Base-by-base conservation (phyloP, 192 early-diverging fungal genomes). In the Coemansia sp. region DNA sequence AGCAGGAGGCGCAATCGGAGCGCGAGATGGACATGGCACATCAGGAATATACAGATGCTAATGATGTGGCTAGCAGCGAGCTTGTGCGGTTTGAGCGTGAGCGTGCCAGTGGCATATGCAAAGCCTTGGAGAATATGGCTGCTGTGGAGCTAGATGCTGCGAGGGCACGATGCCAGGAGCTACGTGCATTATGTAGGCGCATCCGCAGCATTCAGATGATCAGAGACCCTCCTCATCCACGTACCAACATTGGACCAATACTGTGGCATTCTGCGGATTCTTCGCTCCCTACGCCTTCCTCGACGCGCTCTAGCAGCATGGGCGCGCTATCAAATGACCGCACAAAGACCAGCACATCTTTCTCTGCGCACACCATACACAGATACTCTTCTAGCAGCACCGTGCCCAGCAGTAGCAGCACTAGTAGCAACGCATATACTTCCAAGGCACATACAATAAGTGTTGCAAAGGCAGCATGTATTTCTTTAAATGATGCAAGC, bases 171-270 rank as follows among this genome's bases (percentile, higher is more conserved):
- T 53, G 68, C 34, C 56, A 74, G 30, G 77, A 80, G 58, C 51
- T 80, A 16, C 68, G 49, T 44, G 60, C 68, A 19, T 25, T 73
- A 4, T 61, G 72, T 16, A 63, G 72, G 5, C 68, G 77, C 25
- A 74, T 80, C 27, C 68, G 68, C 21, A 67, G 60, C 30, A 56
- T 58, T 26, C 77, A 80, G 71, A 56, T 80, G 65, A 54, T 74
- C 25, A 70, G 64, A 24, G 77, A 80, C 14, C 77, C 77, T 21
- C 77, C 77, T 0, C 77, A 71, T 31, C 41, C 77, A 22, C 57
- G 77, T 8, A 80, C 77, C 5, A 74, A 67, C n/a, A 80, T 80
- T 32, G 77, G 77, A 0, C 71, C 77, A 5, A 63, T 80, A 55
- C 65, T 80, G 26, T 80, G 77, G 77, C 71, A 70, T 7, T 31